Evolutionary conservation across 352 stramenopile genomes (phyloP), one percentile per base, ranked within the genome.

Genomic region (Phytophthora pseudosyringae): DNA sequence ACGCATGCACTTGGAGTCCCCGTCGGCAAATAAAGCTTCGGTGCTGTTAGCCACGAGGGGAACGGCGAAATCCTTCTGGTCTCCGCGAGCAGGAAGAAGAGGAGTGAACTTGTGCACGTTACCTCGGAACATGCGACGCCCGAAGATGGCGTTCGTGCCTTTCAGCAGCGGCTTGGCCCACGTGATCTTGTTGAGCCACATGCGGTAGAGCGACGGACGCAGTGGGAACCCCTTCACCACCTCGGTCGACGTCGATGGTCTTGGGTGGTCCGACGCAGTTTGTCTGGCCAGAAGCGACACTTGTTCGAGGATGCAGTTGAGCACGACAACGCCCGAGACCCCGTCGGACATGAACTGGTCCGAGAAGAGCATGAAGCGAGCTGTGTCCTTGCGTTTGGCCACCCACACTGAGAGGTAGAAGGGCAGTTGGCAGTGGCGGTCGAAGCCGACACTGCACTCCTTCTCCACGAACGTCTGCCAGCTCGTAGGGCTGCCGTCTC

Each of bases 301-400:
- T 39, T 69, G 62, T 56, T 80, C 57, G 5, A 85, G 39, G 33
- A 87, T 50, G 52, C 76, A 73, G 43, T 87, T 68, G 31, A 87
- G 52, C 26, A 83, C 53, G 1, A 66, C 67, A 5, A 54, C 66
- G 21, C 75, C 73, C 3, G 78, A 84, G 25, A 59, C 74, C 16
- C 62, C 70, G 43, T 87, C 78, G 5, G 69, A 76, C 49, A 76
- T 69, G 59, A 74, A 82, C n/a, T 86, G 75, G 33, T 86, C 78
- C 28, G 69, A 76, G 59, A 82, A 76, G 29, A 87, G 59, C 45
- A 83, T 65, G 25, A 85, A 25, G 0, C 76, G 70, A 18, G 64
- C 66, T 6, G 45, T 45, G 28, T 70, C 51, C 2, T 69, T 65
- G 9, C 43, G 50, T 45, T 58, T 64, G 18, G 76, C 69, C 7